These are phyloP conservation scores for Lyophyllum shimeji DNA, from an alignment of 768 basidiomycete genomes.

Conservation along the genomic window DNA sequence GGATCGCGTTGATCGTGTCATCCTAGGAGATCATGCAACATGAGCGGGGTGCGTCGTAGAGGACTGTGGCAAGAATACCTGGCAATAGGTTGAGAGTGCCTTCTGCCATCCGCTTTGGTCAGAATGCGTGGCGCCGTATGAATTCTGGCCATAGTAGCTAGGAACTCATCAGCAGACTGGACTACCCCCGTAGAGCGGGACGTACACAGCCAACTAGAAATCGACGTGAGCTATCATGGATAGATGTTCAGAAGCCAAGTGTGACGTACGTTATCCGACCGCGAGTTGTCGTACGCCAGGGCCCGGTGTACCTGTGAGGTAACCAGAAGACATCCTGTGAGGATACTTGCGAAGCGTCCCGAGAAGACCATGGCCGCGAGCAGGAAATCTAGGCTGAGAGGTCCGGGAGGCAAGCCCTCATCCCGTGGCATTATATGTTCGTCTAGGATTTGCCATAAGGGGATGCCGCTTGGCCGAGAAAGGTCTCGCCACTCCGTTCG, in stretches of 20 bases:
- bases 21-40: conserved; percentile 35
- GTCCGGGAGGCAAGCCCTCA: not conserved
- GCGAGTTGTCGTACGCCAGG: conserved; percentile 31
- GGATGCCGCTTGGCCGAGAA: not conserved
- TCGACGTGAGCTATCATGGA: not conserved
- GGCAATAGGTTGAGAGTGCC: conserved; percentile 49
- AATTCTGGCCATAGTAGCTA: conserved; percentile 61
- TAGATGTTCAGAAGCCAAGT: not conserved
- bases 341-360: not conserved
- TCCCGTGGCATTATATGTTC: not conserved
- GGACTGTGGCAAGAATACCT: conserved; percentile 27
- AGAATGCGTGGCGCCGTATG: conserved; percentile 51
- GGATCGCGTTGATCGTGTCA: conserved; percentile 54
- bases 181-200: not conserved
- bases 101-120: conserved; percentile 50
- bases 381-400: not conserved
- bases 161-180: not conserved
- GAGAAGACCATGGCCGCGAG: not conserved
- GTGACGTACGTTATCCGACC: conserved; percentile 37
- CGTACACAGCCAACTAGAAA: conserved; percentile 28
- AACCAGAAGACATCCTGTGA: not conserved
- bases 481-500: no score
- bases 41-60: not conserved
- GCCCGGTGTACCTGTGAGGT: not conserved
- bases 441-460: no score